Percentiles rank a stretch among this genome's conserved stretches.
phyloP scores from a whole-genome alignment of 164 flowering plant species.

The Magnolia sinica region DNA sequence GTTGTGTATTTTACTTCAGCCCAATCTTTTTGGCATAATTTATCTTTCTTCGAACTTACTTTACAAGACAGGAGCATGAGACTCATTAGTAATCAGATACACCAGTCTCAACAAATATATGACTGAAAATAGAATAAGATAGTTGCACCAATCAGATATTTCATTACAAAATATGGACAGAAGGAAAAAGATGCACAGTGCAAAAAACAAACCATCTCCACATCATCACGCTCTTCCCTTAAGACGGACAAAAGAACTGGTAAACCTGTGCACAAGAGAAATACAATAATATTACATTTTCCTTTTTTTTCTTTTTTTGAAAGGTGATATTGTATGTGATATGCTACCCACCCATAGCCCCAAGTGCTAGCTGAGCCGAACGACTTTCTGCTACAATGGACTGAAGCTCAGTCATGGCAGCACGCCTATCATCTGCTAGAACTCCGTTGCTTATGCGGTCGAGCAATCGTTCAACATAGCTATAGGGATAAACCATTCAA shows the following conservation, averaged over 20 bases:
- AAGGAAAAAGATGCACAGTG: neutral
- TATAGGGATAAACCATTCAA: slow-evolving; percentile 13
- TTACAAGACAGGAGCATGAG: neutral
- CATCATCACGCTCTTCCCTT: slow-evolving; percentile 90
- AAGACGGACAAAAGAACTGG: slow-evolving; percentile 81
- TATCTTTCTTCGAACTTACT: neutral
- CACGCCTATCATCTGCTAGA: slow-evolving; percentile 86
- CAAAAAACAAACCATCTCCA: slow-evolving; percentile 70
- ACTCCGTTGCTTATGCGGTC: slow-evolving; percentile 93
- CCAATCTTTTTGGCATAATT: slow-evolving; percentile 1
- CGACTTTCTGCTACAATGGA: slow-evolving; percentile 83
- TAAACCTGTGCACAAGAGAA: slow-evolving; percentile 56
- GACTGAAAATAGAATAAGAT: neutral
- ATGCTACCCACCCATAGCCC: slow-evolving; percentile 72
- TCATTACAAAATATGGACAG: neutral
- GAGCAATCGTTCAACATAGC: slow-evolving; percentile 88
- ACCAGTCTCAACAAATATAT: neutral
- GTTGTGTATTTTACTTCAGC: neutral
- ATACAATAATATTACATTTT: slow-evolving; percentile 4
- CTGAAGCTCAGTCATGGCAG: slow-evolving; percentile 85
- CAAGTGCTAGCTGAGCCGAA: slow-evolving; percentile 90
- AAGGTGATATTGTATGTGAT: neutral
- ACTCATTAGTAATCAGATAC: neutral
- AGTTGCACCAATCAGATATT: neutral
- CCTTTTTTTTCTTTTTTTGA: neutral